Evolutionary conservation across 78 protist genomes (phyloP).

Genomic region (Dictyostelium discoideum): DNA sequence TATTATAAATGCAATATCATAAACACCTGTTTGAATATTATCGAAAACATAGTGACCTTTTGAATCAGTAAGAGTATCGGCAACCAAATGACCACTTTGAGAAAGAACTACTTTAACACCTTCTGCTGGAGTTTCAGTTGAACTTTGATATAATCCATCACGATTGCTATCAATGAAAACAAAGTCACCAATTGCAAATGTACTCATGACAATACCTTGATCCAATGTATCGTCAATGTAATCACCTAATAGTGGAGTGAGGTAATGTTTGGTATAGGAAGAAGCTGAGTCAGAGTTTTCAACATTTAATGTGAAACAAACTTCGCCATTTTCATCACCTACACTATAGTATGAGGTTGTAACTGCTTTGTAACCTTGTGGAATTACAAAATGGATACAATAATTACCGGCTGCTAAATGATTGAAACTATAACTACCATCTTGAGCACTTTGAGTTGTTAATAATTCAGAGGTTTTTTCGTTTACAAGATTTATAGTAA

Average conservation of each 20-base stretch:
- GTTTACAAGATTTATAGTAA: neutral
- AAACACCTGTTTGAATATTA: slow-evolving; percentile 1
- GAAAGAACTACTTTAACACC: neutral
- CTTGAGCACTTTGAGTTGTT: neutral
- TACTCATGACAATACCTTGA: slow-evolving; percentile 27
- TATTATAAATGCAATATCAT: neutral
- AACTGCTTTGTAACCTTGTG: slow-evolving; percentile 14
- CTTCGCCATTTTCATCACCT: slow-evolving; percentile 21
- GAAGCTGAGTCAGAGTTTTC: neutral
- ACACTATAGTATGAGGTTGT: neutral
- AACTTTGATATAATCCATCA: neutral
- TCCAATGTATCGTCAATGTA: neutral
- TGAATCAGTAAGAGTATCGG: neutral
- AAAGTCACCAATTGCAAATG: slow-evolving; percentile 46
- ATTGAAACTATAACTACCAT: slow-evolving; percentile 26
- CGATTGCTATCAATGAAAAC: slow-evolving; percentile 37
- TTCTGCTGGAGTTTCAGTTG: neutral
- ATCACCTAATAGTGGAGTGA: neutral
- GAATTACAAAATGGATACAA: slow-evolving; percentile 8
- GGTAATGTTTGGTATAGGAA: neutral
- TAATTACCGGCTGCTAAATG: slow-evolving; percentile 19
- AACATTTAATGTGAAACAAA: neutral
- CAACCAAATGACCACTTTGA: neutral
- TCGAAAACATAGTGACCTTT: slow-evolving; percentile 35
- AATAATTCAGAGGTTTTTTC: neutral